phyloP scores from a whole-genome alignment of 2,329 filamentous ascomycete genomes.

The Exophiala alcalophila region DNA sequence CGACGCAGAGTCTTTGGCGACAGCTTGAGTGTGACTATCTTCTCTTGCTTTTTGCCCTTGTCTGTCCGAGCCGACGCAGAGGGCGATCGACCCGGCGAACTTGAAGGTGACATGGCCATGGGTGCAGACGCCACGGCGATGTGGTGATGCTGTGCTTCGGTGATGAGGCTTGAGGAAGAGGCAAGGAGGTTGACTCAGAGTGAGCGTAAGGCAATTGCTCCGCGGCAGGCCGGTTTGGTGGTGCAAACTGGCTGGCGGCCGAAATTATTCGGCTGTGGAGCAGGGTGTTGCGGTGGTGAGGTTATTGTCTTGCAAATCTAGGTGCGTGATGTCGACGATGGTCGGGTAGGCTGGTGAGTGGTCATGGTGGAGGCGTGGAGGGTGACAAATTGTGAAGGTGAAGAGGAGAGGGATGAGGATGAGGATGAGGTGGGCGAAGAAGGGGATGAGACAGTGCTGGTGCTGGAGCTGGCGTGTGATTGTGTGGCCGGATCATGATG shows the following conservation, averaged over 20 bases:
- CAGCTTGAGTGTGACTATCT: constrained; percentile 40
- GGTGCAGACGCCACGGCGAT: constrained; percentile 31
- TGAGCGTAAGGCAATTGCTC: constrained; percentile 31
- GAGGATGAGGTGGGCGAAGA: constrained; percentile 23
- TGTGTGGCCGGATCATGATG: constrained; percentile 27
- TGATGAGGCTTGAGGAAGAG: constrained; percentile 2
- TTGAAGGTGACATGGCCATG: constrained; percentile 31
- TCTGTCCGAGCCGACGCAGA: constrained; percentile 32
- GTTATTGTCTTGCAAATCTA: constrained; percentile 15
- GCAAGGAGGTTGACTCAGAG: constrained; percentile 6
- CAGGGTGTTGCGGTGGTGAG: constrained; percentile 13
- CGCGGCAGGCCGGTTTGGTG: constrained; percentile 23
- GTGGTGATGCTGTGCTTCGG: constrained; percentile 18
- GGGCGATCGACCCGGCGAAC: constrained; percentile 31
- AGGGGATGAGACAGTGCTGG: constrained; percentile 26
- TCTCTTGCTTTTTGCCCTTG: constrained; percentile 33
- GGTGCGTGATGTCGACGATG: constrained; percentile 29
- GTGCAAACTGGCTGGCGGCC: constrained; percentile 15
- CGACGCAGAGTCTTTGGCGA: constrained; percentile 38
- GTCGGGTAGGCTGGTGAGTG: constrained; percentile 26
- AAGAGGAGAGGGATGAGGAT: constrained; percentile 20
- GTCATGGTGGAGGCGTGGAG: constrained; percentile 26
- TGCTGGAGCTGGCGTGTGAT: constrained; percentile 24
- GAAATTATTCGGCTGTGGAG: constrained; percentile 18
- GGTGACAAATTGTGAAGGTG: constrained; percentile 21